Conservation (phyloP, 371 early-diverging fungal genomes). For the Basidiobolus meristosporus region DNA sequence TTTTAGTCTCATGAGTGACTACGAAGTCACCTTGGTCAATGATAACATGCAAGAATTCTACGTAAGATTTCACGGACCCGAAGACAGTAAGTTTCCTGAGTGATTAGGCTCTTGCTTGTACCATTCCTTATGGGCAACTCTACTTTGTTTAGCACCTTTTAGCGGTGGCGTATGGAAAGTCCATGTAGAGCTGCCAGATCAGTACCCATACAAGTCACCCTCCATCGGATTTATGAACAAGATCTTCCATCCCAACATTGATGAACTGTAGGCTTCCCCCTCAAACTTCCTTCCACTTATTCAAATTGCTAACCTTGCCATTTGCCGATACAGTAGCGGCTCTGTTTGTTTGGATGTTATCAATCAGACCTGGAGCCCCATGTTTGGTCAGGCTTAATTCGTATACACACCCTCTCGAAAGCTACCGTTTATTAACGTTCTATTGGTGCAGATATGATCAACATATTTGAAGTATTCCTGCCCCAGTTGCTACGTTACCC, state of each 20-base stretch:
- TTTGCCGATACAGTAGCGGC: slow-evolving; percentile 53
- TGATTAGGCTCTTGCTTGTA: neutral
- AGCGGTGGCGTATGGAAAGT: slow-evolving; percentile 90
- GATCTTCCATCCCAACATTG: slow-evolving; percentile 99
- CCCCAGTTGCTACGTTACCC: slow-evolving; percentile 97
- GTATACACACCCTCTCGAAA: too few relatives aligned
- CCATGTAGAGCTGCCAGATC: slow-evolving; percentile 95
- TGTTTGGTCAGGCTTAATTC: slow-evolving; percentile 76
- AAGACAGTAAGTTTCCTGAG: slow-evolving; percentile 56
- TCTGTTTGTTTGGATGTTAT: slow-evolving; percentile 98
- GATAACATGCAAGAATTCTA: slow-evolving; percentile 98
- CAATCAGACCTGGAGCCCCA: slow-evolving; percentile 99
- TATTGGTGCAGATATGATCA: neutral
- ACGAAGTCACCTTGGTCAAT: slow-evolving; percentile 93
- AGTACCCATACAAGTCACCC: slow-evolving; percentile 98
- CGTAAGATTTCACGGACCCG: slow-evolving; percentile 83
- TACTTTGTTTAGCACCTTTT: slow-evolving; percentile 62
- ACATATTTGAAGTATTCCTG: slow-evolving; percentile 12
- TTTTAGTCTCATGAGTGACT: slow-evolving; percentile 88
- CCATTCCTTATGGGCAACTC: slow-evolving; percentile 5
- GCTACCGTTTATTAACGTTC: neutral
- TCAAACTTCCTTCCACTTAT: neutral
- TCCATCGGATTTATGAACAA: slow-evolving; percentile 98
- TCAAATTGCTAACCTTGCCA: neutral
- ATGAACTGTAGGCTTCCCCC: slow-evolving; percentile 65